phyloP scores from a whole-genome alignment of 1,139 yeast species.

The Geotrichum siamense region DNA sequence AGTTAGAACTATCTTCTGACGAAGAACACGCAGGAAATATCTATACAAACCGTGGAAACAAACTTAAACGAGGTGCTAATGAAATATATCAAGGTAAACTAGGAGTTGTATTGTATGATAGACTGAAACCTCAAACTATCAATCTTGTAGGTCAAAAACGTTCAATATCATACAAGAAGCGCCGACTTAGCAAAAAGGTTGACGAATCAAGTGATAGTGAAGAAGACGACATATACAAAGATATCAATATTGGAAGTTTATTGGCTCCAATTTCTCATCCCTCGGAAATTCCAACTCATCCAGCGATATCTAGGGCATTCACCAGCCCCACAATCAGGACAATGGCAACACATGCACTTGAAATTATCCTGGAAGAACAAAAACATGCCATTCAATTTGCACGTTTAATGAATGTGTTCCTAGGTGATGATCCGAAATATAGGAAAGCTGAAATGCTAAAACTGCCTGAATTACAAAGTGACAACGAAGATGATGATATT shows the following conservation, averaged over 20 bases:
- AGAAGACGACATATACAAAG: slow-evolving; percentile 33
- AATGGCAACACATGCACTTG: slow-evolving; percentile 65
- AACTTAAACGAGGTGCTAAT: slow-evolving; percentile 45
- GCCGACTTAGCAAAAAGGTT: slow-evolving; percentile 21
- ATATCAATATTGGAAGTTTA: slow-evolving; percentile 51
- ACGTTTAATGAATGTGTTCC: slow-evolving; percentile 63
- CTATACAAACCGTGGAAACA: slow-evolving; percentile 52
- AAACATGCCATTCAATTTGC: slow-evolving; percentile 62
- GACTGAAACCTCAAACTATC: slow-evolving; percentile 30
- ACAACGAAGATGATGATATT: slow-evolving; percentile 14
- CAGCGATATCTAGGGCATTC: slow-evolving; percentile 62
- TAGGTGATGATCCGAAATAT: slow-evolving; percentile 79
- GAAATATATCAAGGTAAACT: slow-evolving; percentile 36
- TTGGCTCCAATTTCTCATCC: slow-evolving; percentile 77
- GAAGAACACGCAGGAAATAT: slow-evolving; percentile 22
- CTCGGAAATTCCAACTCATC: slow-evolving; percentile 66
- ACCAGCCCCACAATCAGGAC: slow-evolving; percentile 44
- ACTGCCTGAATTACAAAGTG: slow-evolving; percentile 42
- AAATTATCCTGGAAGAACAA: slow-evolving; percentile 74
- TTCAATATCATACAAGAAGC: slow-evolving; percentile 33
- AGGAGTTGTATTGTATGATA: slow-evolving; percentile 33
- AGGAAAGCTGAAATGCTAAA: slow-evolving; percentile 53
- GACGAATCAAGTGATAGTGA: slow-evolving; percentile 25
- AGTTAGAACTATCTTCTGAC: slow-evolving; percentile 20
- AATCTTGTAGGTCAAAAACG: slow-evolving; percentile 33